Evolutionary conservation across 345 rosid genomes (phyloP), one percentile per base, ranked within the genome.

Genomic region (Laguncularia racemosa): DNA sequence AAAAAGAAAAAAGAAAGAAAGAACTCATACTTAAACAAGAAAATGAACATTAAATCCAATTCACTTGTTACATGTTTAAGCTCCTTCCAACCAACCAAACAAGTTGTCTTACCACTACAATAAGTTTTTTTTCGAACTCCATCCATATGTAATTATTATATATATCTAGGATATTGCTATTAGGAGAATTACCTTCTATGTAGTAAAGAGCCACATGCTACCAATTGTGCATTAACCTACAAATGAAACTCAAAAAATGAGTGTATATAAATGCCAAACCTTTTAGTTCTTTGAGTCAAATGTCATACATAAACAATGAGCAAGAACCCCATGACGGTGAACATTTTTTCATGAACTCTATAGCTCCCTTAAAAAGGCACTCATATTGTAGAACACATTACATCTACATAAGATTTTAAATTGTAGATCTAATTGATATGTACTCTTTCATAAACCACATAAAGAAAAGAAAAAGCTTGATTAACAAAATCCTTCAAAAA

Each of bases 191-290:
- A 66, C 95, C 95, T 83, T 89, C 98, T 75, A 92, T 63, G 80
- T 83, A 92, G 76, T 95, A 92, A 50, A 92, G 87, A 46, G 97
- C 92, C 53, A 86, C 76, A 56, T 89, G 98, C 98, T 96, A 92
- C 98, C 98, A 92, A 69, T 92, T 84, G 77, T 92, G 96, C 20
- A 95, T 92, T 53, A 74, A 71, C 88, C 98, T 92, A 53, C 44
- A 26, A 21, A 47, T 55, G 55, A 16, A 48, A 49, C 46, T 12
- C 52, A 19, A 48, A 46, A 15, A 38, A 7, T 40, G 15, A 49
- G 38, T 2, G 19, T 20, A 18, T 7, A 15, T 6, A 16, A 38
- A 60, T 28, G n/a, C 16, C 18, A 21, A 12, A 14, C 16, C 38
- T 26, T 40, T 38, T 7, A 40, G 15, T 18, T 33, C 21, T 50